Conservation (phyloP, 495 filamentous ascomycete species). For the Neurospora cerealis region DNA sequence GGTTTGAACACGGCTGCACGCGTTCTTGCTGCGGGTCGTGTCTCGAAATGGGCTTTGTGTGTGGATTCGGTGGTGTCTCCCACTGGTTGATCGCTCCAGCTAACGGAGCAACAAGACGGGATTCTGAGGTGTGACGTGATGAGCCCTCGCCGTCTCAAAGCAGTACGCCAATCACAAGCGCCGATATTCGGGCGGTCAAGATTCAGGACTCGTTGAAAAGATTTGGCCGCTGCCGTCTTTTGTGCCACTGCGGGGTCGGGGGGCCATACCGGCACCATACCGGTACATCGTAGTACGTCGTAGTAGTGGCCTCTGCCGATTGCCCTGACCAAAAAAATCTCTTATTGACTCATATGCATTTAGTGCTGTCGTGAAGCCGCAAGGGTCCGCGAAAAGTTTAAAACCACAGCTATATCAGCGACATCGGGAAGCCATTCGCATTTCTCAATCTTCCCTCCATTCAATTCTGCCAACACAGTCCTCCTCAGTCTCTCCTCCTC, state of each 20-base stretch:
- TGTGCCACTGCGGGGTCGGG: constrained; percentile 26
- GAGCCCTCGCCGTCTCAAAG: constrained; percentile 5
- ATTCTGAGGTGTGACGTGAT: constrained; percentile 9
- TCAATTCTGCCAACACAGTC: constrained; percentile 5
- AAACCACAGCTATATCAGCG: constrained; percentile 21
- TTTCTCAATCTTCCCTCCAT: neutral
- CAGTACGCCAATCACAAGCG: constrained; percentile 12
- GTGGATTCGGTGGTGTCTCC: neutral
- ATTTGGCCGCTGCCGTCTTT: constrained; percentile 1
- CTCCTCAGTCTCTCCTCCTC: neutral
- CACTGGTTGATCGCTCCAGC: neutral
- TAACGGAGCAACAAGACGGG: neutral
- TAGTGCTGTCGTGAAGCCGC: neutral
- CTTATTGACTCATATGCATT: constrained; percentile 24
- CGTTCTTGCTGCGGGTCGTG: neutral
- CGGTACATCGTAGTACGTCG: neutral
- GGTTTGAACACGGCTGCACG: neutral
- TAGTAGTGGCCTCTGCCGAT: neutral
- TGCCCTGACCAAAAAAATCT: constrained; percentile 18
- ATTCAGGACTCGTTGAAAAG: neutral
- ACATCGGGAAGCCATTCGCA: constrained; percentile 19
- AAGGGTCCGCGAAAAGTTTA: constrained; percentile 4
- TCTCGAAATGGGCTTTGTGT: neutral
- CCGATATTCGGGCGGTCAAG: constrained; percentile 6
- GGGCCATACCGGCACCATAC: neutral